Percentiles rank a stretch among this genome's conserved stretches.
phyloP scores from a whole-genome alignment of 1,139 yeast species.

The Pichia sp. region DNA sequence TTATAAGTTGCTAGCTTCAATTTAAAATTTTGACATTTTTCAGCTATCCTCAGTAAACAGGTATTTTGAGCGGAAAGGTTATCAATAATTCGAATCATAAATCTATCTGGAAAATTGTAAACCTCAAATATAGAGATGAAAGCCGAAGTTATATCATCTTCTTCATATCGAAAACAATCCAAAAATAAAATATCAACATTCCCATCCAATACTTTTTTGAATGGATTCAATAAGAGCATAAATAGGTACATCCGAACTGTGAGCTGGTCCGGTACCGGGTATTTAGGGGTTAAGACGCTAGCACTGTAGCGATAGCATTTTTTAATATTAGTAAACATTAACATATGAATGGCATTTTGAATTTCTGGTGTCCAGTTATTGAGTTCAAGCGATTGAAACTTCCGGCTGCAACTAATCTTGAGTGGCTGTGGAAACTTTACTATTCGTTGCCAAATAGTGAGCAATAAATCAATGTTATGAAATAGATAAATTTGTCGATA shows the following conservation, averaged over 20 bases:
- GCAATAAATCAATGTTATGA: no score
- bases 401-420: no score
- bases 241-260: conserved; percentile 5
- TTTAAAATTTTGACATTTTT: not conserved
- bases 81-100: conserved; percentile 4
- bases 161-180: not conserved
- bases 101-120: not conserved
- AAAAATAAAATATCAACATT: not conserved
- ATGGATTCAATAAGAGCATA: not conserved
- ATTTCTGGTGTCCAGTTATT: no score
- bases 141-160: not conserved
- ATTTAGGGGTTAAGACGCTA: conserved; percentile 6
- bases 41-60: not conserved
- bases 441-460: no score
- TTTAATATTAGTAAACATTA: no score
- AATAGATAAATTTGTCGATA: no score
- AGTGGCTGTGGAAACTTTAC: no score
- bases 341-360: no score
- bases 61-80: conserved; percentile 1
- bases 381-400: no score
- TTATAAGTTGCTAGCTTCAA: not conserved
- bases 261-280: conserved; percentile 7
- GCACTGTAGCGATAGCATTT: not conserved
- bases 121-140: conserved; percentile 4
- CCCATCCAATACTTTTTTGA: not conserved